Percentiles rank a stretch among this genome's conserved stretches.
phyloP scores from a whole-genome alignment of 768 basidiomycete genomes.

The Tephrocybe sp. region DNA sequence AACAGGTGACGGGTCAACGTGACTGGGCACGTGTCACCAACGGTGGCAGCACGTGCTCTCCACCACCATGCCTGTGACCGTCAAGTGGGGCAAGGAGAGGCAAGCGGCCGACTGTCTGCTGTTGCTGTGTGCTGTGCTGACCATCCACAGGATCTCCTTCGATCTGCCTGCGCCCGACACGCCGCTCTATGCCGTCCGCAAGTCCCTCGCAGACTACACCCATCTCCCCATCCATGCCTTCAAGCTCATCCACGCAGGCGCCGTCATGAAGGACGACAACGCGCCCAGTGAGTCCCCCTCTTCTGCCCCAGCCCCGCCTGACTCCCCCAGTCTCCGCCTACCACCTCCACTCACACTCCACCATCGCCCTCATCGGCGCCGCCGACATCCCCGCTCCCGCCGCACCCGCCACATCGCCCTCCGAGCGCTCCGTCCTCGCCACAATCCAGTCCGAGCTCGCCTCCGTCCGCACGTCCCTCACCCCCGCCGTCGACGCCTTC shows the following conservation, averaged over 20 bases:
- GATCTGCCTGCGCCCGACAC: slow-evolving; percentile 60
- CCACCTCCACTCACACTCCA: slow-evolving; percentile 65
- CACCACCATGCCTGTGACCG: slow-evolving; percentile 39
- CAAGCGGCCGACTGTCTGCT: slow-evolving; percentile 7
- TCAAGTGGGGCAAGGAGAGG: slow-evolving; percentile 47
- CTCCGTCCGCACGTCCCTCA: slow-evolving; percentile 51
- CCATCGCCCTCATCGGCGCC: slow-evolving; percentile 67
- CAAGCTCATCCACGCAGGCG: slow-evolving; percentile 89
- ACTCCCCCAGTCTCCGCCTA: slow-evolving; percentile 66
- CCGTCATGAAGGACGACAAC: slow-evolving; percentile 83
- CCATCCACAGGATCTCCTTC: slow-evolving; percentile 32
- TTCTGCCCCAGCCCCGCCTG: slow-evolving; percentile 6
- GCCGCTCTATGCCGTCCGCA: slow-evolving; percentile 56
- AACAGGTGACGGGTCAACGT: too few species aligned
- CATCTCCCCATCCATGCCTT: slow-evolving; percentile 68
- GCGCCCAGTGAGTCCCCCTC: slow-evolving; percentile 50
- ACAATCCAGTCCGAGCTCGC: slow-evolving; percentile 56
- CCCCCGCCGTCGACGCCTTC: slow-evolving; percentile 59
- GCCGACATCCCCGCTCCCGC: slow-evolving; percentile 25
- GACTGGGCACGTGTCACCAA: too few species aligned
- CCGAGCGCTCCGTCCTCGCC: slow-evolving; percentile 53
- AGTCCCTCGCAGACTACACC: slow-evolving; percentile 70
- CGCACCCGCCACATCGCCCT: slow-evolving; percentile 23
- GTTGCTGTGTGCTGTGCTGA: slow-evolving; percentile 1
- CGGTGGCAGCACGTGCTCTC: too few species aligned